Conservation (phyloP, 2,329 filamentous ascomycete genomes). For the Diaporthe amygdali region DNA sequence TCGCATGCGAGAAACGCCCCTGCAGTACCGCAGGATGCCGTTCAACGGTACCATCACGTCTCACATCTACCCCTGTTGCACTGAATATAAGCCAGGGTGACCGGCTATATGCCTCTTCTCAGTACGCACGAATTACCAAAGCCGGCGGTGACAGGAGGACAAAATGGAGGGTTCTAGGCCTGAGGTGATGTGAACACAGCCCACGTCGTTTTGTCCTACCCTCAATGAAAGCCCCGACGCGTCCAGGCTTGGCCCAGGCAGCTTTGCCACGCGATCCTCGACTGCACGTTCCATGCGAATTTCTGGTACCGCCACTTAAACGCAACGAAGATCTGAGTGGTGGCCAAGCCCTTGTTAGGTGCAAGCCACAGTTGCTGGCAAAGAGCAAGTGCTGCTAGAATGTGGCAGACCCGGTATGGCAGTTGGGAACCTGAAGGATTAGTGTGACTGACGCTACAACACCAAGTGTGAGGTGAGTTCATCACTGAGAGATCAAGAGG, state of each 20-base stretch:
- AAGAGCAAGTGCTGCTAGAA: neutral
- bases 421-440: neutral
- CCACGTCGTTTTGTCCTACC: neutral
- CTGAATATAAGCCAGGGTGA: neutral
- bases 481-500: no score
- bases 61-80: constrained; percentile 5
- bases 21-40: neutral
- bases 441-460: neutral
- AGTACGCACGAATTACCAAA: neutral
- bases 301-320: neutral
- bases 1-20: constrained; percentile 4
- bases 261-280: neutral
- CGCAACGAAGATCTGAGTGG: neutral
- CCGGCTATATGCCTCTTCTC: neutral
- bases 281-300: neutral
- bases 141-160: neutral
- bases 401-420: neutral
- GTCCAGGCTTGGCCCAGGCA: neutral
- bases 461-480: neutral
- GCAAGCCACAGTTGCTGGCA: neutral
- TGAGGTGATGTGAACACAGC: neutral
- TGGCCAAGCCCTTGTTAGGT: neutral
- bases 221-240: neutral
- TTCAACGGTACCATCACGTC: neutral
- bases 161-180: neutral